phyloP scores from a whole-genome alignment of 805 yeast species.

The Wickerhamomyces subpelliculosus region DNA sequence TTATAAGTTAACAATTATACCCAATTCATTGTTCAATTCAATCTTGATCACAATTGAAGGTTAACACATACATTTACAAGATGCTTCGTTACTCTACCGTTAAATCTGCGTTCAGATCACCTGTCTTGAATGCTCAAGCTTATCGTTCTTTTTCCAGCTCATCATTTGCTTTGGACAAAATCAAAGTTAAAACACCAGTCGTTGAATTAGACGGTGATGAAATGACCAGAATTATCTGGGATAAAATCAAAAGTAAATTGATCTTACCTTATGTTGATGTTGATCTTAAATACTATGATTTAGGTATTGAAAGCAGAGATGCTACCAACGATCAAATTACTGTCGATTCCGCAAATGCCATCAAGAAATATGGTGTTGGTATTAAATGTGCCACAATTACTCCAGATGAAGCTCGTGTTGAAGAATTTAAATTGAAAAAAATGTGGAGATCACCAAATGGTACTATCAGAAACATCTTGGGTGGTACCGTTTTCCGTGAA shows the following conservation, averaged over 20 bases:
- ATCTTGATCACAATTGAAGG: no score
- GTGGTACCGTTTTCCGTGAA: constrained; percentile 82
- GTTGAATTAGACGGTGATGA: constrained; percentile 84
- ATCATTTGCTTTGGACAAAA: constrained; percentile 35
- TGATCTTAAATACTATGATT: constrained; percentile 70
- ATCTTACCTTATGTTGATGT: constrained; percentile 65
- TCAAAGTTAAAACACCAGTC: constrained; percentile 64
- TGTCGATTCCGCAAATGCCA: constrained; percentile 73
- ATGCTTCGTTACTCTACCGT: constrained; percentile 16
- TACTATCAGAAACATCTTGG: constrained; percentile 72
- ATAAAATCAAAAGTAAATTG: constrained; percentile 59
- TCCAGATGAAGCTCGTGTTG: constrained; percentile 74
- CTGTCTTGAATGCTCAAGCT: background rate
- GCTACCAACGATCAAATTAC: constrained; percentile 68
- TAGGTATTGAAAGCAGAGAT: constrained; percentile 63
- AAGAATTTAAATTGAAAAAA: constrained; percentile 64
- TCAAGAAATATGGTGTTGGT: constrained; percentile 69
- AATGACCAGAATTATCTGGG: constrained; percentile 83
- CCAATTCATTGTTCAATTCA: no score
- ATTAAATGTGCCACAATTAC: constrained; percentile 83
- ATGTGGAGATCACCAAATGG: constrained; percentile 90
- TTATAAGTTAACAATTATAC: no score
- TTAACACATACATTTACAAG: background rate
- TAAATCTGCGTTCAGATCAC: constrained; percentile 4
- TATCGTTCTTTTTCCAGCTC: constrained; percentile 20